phyloP scores from a whole-genome alignment of 192 early-diverging fungal species.

The Mortierella alpina region DNA sequence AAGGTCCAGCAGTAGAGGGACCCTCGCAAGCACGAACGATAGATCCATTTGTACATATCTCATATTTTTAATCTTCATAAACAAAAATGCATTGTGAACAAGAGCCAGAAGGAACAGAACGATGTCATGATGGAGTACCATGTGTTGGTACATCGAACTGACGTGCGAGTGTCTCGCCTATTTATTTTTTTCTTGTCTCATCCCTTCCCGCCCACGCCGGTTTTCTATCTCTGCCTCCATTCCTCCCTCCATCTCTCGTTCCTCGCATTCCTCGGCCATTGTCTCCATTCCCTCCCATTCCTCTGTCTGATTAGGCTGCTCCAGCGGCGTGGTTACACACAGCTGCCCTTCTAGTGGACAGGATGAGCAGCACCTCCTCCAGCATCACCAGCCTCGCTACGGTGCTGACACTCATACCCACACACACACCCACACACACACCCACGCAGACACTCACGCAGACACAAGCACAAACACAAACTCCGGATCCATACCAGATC shows the following conservation, averaged over 20 bases:
- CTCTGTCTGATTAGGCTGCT: too few species aligned
- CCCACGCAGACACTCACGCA: neutral
- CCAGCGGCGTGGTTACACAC: too few species aligned
- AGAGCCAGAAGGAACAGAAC: slow-evolving; percentile 2
- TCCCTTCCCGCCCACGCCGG: neutral
- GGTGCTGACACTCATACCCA: too few species aligned
- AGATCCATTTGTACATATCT: neutral
- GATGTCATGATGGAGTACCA: neutral
- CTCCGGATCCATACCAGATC: neutral
- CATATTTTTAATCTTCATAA: neutral
- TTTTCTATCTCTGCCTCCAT: neutral
- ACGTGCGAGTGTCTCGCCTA: neutral
- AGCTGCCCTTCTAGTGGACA: too few species aligned
- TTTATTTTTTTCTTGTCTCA: neutral
- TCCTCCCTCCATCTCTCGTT: slow-evolving; percentile 1
- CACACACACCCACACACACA: too few species aligned
- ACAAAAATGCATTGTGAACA: neutral
- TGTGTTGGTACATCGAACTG: too few species aligned
- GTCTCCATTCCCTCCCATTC: neutral
- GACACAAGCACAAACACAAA: neutral
- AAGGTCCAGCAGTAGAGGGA: slow-evolving; percentile 50
- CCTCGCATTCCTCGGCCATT: neutral
- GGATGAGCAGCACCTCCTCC: neutral
- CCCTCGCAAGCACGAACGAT: neutral
- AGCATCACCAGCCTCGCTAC: neutral